Conservation (phyloP, 1,139 yeast genomes). For the Debaryomycetaceae sp. region DNA sequence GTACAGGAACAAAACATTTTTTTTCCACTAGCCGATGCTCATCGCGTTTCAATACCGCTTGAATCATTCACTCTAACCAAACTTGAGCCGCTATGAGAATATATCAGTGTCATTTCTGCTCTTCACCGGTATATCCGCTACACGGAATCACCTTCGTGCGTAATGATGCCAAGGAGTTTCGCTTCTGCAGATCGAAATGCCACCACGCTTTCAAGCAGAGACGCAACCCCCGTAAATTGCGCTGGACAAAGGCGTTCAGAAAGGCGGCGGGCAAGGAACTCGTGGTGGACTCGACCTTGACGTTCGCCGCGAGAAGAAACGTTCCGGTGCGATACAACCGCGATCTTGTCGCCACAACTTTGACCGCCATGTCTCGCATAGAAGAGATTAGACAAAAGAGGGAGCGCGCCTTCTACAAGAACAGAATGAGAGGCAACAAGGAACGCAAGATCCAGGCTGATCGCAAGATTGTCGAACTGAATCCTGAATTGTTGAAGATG, state of each 20-base stretch:
- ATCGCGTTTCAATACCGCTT: no score
- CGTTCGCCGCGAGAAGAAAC: slow-evolving; percentile 95
- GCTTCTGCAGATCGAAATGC: slow-evolving; percentile 97
- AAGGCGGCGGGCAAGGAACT: slow-evolving; percentile 98
- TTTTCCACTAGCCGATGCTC: no score
- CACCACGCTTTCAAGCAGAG: slow-evolving; percentile 96
- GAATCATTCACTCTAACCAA: no score
- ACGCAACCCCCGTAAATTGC: slow-evolving; percentile 96
- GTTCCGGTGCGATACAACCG: slow-evolving; percentile 97
- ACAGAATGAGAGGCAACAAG: slow-evolving; percentile 97
- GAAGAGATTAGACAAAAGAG: slow-evolving; percentile 94
- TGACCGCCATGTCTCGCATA: slow-evolving; percentile 90
- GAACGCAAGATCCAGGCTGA: slow-evolving; percentile 79
- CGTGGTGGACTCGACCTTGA: slow-evolving; percentile 92
- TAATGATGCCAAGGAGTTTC: slow-evolving; percentile 94
- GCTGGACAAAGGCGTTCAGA: slow-evolving; percentile 98
- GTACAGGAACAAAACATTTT: no score
- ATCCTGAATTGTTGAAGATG: slow-evolving; percentile 83
- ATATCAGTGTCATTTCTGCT: slow-evolving; percentile 91
- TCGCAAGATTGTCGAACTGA: slow-evolving; percentile 74
- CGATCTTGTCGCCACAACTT: slow-evolving; percentile 87
- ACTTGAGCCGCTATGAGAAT: slow-evolving; percentile 72
- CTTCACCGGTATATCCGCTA: slow-evolving; percentile 94
- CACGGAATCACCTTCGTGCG: slow-evolving; percentile 98
- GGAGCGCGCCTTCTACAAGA: slow-evolving; percentile 97